Evolutionary conservation across 75 land plant species (phyloP), one percentile per base, ranked within the genome.

Genomic region (Azolla pinnata): DNA sequence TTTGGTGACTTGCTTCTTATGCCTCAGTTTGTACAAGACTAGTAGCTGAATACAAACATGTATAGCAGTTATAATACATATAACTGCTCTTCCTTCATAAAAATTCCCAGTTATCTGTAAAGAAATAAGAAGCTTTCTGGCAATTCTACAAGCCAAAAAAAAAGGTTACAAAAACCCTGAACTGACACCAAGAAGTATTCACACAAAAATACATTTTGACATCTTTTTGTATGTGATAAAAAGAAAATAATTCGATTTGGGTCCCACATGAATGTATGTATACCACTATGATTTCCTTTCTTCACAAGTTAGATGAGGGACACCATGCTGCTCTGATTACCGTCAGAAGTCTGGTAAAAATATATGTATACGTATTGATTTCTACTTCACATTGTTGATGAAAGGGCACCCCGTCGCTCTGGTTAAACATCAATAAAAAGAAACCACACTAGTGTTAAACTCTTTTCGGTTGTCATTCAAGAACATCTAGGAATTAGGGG

Each of bases 371-470:
- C 17, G 23, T 23, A 46, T 18, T 4, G 17, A 46, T 2, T 23
- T 46, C n/a, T n/a, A n/a, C 17, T 46, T 46, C 17, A 46, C 17
- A 23, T 46, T 46, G 49, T 18, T 18, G 49, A 46, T 2, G 21
- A 18, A 18, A 46, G n/a, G 49, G 49, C 49, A 46, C 49, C 49
- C n/a, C 49, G 49, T 3, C 49, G 49, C 49, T 46, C 49, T 46
- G 49, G n/a, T 17, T 23, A 46, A 4, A 38, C 14, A 38, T 38
- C 14, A 14, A 38, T 38, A 14, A 38, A 38, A 7, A n/a, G n/a
- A 7, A 38, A 14, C 42, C 42, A 38, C 42, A 7, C 14, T 38
- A 7, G 7, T 14, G 14, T 38, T 38, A 7, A 38, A 7, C 42
- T 38, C 42, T 38, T 38, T 7, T 7, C 42, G 10, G 14, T 7